Conservation (phyloP, 805 yeast genomes). For the Komagataella phaffii region DNA sequence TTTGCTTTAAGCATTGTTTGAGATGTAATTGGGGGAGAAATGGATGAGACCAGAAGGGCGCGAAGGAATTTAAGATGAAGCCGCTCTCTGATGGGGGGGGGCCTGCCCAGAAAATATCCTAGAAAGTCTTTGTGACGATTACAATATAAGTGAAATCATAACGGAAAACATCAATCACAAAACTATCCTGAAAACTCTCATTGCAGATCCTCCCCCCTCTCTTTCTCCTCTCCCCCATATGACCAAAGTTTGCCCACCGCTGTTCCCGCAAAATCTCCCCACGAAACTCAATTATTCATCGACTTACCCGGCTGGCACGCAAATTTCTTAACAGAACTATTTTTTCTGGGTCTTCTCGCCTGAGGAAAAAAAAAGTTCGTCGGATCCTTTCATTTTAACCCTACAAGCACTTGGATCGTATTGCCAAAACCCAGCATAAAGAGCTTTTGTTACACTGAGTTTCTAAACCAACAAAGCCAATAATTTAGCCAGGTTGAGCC, state of each 20-base stretch:
- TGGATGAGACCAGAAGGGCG: neutral
- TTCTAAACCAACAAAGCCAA: neutral
- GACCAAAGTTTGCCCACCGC: neutral
- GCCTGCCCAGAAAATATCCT: neutral
- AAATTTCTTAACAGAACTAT: neutral
- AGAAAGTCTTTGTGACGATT: too few relatives aligned
- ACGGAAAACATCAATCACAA: too few relatives aligned
- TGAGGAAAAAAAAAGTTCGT: neutral
- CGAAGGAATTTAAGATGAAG: neutral
- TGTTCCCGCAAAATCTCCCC: neutral
- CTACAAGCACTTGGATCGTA: neutral
- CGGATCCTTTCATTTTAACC: neutral
- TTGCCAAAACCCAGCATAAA: neutral
- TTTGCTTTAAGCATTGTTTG: slow-evolving; percentile 6
- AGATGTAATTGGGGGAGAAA: neutral
- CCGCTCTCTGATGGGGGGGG: neutral
- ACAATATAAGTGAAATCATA: neutral
- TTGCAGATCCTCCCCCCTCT: neutral
- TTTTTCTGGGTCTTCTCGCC: neutral
- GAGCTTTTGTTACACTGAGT: neutral
- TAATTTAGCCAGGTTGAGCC: neutral
- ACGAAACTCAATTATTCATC: neutral
- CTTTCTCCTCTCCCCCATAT: neutral
- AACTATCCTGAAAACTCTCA: neutral
- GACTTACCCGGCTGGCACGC: neutral